phyloP scores from a whole-genome alignment of 192 early-diverging fungal species.

The Entomortierella parvispora region DNA sequence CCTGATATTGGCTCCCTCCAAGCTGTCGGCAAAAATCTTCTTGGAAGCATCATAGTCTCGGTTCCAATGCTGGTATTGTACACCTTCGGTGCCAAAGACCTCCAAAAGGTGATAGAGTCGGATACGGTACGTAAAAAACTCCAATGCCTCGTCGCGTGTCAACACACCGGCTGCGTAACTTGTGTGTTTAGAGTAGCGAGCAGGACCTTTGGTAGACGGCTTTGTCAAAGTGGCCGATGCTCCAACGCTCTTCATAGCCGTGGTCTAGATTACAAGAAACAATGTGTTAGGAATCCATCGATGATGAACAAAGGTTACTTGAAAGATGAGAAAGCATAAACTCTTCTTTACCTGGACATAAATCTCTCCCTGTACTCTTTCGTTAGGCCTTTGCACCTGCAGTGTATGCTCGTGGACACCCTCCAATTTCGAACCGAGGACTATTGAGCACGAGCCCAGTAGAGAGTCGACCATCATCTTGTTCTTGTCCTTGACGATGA shows the following conservation, averaged over 20 bases:
- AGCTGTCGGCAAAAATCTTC: slow-evolving; percentile 20
- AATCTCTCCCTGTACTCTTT: slow-evolving; percentile 2
- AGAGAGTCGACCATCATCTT: slow-evolving; percentile 28
- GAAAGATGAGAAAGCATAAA: neutral
- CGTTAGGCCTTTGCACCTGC: neutral
- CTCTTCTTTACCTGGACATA: neutral
- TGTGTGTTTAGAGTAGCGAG: slow-evolving; percentile 27
- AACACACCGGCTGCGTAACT: slow-evolving; percentile 24
- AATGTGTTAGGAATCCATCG: too few relatives aligned
- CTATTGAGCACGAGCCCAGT: neutral
- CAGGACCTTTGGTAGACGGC: slow-evolving; percentile 13
- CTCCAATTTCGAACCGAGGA: slow-evolving; percentile 4
- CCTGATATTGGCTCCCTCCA: slow-evolving; percentile 20
- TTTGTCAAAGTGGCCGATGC: slow-evolving; percentile 2
- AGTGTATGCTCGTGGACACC: slow-evolving; percentile 13
- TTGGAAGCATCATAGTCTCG: slow-evolving; percentile 7
- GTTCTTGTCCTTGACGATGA: slow-evolving; percentile 26
- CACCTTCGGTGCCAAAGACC: slow-evolving; percentile 5
- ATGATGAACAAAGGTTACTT: neutral
- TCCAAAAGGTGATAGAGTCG: slow-evolving; percentile 19
- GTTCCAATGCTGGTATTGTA: slow-evolving; percentile 12
- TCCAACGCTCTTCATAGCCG: neutral
- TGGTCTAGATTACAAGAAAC: neutral
- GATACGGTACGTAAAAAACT: slow-evolving; percentile 23
- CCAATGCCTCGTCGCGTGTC: slow-evolving; percentile 9